Evolutionary conservation across 148 eudicot genomes (phyloP).

Genomic region (Silene conica): DNA sequence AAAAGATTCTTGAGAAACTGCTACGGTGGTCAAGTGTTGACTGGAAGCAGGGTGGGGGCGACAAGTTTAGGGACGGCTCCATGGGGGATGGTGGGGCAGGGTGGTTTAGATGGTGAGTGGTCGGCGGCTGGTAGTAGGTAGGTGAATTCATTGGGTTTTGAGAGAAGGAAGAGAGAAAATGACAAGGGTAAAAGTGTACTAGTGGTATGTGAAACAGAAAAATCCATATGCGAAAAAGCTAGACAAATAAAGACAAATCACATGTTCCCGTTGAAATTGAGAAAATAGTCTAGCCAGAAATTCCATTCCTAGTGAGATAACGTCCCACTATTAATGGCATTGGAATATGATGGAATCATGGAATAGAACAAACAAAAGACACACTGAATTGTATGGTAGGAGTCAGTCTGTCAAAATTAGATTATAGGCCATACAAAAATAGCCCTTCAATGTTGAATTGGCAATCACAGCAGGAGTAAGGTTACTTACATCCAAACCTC

Average conservation of each 20-base stretch:
- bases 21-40: too few species aligned
- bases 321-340: neutral
- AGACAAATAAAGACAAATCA: neutral
- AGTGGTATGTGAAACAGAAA: too few species aligned
- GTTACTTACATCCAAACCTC: neutral
- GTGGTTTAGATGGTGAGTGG: too few species aligned
- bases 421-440: neutral
- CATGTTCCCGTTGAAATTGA: neutral
- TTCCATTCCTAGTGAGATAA: neutral
- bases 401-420: neutral
- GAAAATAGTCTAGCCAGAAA: neutral
- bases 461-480: neutral
- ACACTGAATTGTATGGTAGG: neutral
- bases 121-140: too few species aligned
- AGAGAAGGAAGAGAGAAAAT: too few species aligned
- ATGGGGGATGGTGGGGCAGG: too few species aligned
- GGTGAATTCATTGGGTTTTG: too few species aligned
- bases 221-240: neutral
- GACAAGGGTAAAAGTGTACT: too few species aligned
- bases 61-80: too few species aligned
- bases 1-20: neutral
- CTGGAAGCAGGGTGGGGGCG: too few species aligned
- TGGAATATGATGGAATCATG: constrained; percentile 4
- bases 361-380: neutral
- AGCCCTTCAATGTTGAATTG: neutral